phyloP scores from a whole-genome alignment of 2,329 filamentous ascomycete genomes.

The Blastomyces parvus region DNA sequence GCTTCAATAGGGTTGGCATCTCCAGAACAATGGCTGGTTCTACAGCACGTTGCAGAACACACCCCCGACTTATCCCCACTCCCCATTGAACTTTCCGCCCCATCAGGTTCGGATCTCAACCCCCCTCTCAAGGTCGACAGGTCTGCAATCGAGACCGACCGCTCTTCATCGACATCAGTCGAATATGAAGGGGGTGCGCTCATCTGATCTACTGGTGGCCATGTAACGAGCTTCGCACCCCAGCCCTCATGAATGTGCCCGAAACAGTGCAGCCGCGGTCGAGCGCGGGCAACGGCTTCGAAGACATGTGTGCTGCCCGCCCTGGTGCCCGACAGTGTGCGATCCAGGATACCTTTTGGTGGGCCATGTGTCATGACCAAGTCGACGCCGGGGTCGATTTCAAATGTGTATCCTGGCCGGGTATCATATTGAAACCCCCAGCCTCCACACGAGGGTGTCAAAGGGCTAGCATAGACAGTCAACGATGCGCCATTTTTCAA shows the following conservation, averaged over 20 bases:
- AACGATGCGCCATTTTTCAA: neutral
- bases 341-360: neutral
- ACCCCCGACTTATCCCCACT: neutral
- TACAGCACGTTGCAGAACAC: neutral
- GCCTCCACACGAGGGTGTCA: neutral
- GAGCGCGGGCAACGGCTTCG: conserved; percentile 16
- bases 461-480: conserved; percentile 2
- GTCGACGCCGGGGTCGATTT: neutral
- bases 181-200: conserved; percentile 36
- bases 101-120: neutral
- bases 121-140: conserved; percentile 20
- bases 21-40: conserved; percentile 1
- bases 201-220: conserved; percentile 30
- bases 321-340: neutral
- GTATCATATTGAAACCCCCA: neutral
- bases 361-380: neutral
- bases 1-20: conserved; percentile 1
- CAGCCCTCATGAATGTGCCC: conserved; percentile 44
- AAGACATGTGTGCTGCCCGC: conserved; percentile 1
- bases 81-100: neutral
- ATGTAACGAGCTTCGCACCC: conserved; percentile 47
- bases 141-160: conserved; percentile 31
- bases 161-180: conserved; percentile 38
- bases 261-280: conserved; percentile 33
- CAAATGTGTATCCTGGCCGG: neutral